Conservation (phyloP, 2,329 filamentous ascomycete genomes). For the Neocucurbitaria cava region DNA sequence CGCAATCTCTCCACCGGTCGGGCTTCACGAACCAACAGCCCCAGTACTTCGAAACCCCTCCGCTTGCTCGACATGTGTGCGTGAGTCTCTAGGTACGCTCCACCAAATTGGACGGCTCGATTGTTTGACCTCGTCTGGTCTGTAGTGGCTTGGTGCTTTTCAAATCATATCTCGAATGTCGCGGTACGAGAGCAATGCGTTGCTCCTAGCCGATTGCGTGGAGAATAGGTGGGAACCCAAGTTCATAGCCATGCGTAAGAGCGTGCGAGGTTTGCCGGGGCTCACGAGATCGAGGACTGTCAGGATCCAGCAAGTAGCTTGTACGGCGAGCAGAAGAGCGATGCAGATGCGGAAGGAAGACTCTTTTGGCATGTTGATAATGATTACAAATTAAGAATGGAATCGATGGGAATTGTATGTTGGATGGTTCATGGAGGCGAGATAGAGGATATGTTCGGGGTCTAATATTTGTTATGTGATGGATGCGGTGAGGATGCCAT, state of each 20-base stretch:
- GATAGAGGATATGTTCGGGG: slow-evolving; percentile 1
- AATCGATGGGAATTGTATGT: slow-evolving; percentile 1
- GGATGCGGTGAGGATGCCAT: slow-evolving; percentile 14
- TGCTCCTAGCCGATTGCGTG: not conserved
- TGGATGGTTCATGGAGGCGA: not conserved
- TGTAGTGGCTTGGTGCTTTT: not conserved
- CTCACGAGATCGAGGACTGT: slow-evolving; percentile 40
- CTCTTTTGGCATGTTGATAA: slow-evolving; percentile 31
- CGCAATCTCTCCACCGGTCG: not conserved
- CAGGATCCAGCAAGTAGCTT: slow-evolving; percentile 40
- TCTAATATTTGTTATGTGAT: slow-evolving; percentile 9
- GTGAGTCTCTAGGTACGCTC: not conserved
- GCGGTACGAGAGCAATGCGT: not conserved
- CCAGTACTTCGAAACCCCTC: not conserved
- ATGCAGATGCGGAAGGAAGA: slow-evolving; percentile 39
- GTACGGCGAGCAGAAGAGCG: slow-evolving; percentile 37
- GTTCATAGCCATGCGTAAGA: not conserved
- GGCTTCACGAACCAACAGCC: not conserved
- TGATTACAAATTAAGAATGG: not conserved
- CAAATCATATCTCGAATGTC: not conserved
- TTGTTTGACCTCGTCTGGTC: not conserved
- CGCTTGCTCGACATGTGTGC: not conserved
- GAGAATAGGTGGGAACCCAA: not conserved
- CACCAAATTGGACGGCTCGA: not conserved
- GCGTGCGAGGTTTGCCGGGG: slow-evolving; percentile 31